Conservation (phyloP, 805 yeast species). For the Spathaspora arborariae region DNA sequence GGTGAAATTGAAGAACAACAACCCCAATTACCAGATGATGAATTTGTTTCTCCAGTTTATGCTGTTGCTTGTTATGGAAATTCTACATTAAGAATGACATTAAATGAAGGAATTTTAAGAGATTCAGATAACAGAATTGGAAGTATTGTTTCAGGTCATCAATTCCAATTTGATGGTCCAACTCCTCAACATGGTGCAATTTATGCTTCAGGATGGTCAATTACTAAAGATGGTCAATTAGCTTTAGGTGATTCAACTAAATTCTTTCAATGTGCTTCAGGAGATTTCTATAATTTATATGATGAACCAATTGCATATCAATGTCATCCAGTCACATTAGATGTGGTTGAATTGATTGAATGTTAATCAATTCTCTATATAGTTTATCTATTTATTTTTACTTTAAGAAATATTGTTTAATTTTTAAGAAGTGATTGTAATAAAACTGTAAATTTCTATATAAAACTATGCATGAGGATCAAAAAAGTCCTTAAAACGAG, state of each 20-base stretch:
- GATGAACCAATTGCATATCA: slow-evolving; percentile 29
- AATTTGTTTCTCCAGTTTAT: slow-evolving; percentile 19
- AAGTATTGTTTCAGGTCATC: slow-evolving; percentile 33
- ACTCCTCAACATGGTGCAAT: slow-evolving; percentile 36
- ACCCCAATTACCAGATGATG: slow-evolving; percentile 6
- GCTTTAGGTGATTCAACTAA: slow-evolving; percentile 27
- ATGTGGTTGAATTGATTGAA: slow-evolving; percentile 32
- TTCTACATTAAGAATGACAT: slow-evolving; percentile 24
- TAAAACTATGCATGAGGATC: slow-evolving; percentile 31
- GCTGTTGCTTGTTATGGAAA: slow-evolving; percentile 26
- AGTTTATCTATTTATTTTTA: not conserved
- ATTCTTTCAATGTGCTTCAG: slow-evolving; percentile 39
- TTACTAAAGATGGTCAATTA: slow-evolving; percentile 29
- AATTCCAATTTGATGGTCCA: slow-evolving; percentile 42
- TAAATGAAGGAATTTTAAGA: slow-evolving; percentile 26
- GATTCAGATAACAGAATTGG: slow-evolving; percentile 33
- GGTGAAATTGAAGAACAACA: slow-evolving; percentile 3
- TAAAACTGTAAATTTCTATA: not conserved
- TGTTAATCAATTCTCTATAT: slow-evolving; percentile 14
- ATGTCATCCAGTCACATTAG: slow-evolving; percentile 34
- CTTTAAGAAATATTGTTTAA: not conserved
- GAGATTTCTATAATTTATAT: slow-evolving; percentile 36
- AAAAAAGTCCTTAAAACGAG: slow-evolving; percentile 48
- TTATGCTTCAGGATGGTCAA: slow-evolving; percentile 39
- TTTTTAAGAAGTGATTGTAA: not conserved